These are phyloP conservation scores for Pichia sp. DNA, from an alignment of 1,139 yeast species.

Conservation along the genomic window DNA sequence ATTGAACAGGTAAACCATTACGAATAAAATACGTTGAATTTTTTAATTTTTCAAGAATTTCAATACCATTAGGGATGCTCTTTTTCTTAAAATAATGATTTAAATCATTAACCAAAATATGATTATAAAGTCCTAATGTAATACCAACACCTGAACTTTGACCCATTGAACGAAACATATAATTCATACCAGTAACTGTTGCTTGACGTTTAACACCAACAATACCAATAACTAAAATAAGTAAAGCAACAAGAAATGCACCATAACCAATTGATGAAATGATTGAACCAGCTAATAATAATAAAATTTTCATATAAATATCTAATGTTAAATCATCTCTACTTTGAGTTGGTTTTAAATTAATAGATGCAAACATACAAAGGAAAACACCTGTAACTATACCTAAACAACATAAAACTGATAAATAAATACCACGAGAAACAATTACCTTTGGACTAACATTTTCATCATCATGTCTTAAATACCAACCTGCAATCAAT, in stretches of 20 bases:
- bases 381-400: constrained; percentile 27
- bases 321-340: constrained; percentile 13
- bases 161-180: constrained; percentile 43
- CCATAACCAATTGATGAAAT: constrained; percentile 41
- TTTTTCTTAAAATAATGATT: constrained; percentile 27
- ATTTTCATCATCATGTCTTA: constrained; percentile 46
- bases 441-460: constrained; percentile 49
- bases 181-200: constrained; percentile 38
- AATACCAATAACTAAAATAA: constrained; percentile 40
- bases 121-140: constrained; percentile 35
- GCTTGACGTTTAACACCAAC: constrained; percentile 37
- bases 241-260: constrained; percentile 36
- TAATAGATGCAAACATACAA: constrained; percentile 17
- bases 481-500: constrained; percentile 46
- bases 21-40: constrained; percentile 34
- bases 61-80: constrained; percentile 27
- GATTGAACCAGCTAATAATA: constrained; percentile 35
- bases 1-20: constrained; percentile 28
- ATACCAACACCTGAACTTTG: constrained; percentile 43
- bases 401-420: constrained; percentile 23
- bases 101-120: constrained; percentile 27
- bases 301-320: constrained; percentile 22
- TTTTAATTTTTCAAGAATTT: constrained; percentile 26
- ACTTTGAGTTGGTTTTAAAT: constrained; percentile 21
- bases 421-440: constrained; percentile 44